Percentiles rank a stretch among this genome's conserved stretches.
Conservation (phyloP, 805 yeast genomes). For the Saccharomycopsis sp. region DNA sequence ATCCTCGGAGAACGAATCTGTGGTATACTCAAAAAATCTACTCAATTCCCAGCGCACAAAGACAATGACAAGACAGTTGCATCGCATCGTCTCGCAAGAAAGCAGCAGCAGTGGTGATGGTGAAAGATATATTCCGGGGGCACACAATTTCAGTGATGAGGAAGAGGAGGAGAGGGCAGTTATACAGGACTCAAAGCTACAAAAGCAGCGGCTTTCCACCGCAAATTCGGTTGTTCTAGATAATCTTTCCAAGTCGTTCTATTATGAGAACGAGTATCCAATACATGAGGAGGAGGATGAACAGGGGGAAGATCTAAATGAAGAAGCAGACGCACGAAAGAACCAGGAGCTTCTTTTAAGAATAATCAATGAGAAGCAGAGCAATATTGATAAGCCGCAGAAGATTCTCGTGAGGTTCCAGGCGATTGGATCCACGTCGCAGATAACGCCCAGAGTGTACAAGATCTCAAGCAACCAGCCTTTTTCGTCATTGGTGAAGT, state of each 20-base stretch:
- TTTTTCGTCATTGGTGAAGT: slow-evolving; percentile 40
- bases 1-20: neutral
- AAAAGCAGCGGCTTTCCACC: slow-evolving; percentile 7
- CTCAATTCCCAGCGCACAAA: neutral
- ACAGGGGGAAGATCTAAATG: neutral
- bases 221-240: slow-evolving; percentile 10
- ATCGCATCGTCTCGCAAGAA: neutral
- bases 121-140: neutral
- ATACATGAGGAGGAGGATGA: neutral
- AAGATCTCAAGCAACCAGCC: slow-evolving; percentile 42
- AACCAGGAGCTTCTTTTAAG: slow-evolving; percentile 6
- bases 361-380: slow-evolving; percentile 4
- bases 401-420: slow-evolving; percentile 35
- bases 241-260: slow-evolving; percentile 11
- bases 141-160: neutral
- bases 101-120: neutral
- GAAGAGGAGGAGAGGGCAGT: neutral
- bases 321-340: neutral
- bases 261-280: slow-evolving; percentile 8
- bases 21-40: neutral
- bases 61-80: neutral
- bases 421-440: slow-evolving; percentile 53
- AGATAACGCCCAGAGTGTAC: slow-evolving; percentile 43
- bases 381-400: neutral
- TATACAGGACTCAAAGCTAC: neutral